Percentiles rank a stretch among this genome's conserved stretches.
These are phyloP conservation scores for Pseudisothecium myosuroides DNA, from an alignment of 225 moss, liverwort and hornwort genomes.

Conservation along the genomic window DNA sequence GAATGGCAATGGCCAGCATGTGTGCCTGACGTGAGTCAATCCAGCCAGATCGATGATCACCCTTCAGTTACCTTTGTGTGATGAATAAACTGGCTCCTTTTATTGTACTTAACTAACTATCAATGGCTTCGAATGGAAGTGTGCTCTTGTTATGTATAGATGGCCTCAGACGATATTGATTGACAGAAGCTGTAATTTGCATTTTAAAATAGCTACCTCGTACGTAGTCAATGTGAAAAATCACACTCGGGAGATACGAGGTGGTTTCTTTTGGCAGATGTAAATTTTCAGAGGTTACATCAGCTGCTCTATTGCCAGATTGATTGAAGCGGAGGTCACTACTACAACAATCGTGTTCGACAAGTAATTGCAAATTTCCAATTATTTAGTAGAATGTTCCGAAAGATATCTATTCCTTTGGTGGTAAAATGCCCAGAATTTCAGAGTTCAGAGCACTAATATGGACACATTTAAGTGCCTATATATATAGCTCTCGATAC, in stretches of 20 bases:
- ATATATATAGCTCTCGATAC: not conserved
- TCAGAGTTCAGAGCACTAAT: not conserved
- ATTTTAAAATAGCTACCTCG: not conserved
- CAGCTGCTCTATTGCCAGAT: not conserved
- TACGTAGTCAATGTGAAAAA: not conserved
- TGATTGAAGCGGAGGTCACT: not conserved
- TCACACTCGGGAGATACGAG: not conserved
- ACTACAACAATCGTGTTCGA: not conserved
- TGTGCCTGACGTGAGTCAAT: not conserved
- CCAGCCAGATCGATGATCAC: not conserved
- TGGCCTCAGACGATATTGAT: not conserved
- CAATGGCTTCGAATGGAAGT: not conserved
- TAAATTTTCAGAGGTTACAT: not conserved
- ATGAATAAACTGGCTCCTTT: not conserved
- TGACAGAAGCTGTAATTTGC: not conserved
- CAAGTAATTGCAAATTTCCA: not conserved
- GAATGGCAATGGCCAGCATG: not conserved
- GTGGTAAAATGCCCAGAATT: not conserved
- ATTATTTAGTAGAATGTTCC: not conserved
- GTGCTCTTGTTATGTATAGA: no score
- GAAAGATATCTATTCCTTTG: not conserved
- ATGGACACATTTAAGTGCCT: not conserved
- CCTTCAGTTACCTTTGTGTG: not conserved
- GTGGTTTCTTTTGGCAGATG: not conserved
- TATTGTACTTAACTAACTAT: not conserved